phyloP scores from a whole-genome alignment of 306 rosid species.

The Fragaria vesca region DNA sequence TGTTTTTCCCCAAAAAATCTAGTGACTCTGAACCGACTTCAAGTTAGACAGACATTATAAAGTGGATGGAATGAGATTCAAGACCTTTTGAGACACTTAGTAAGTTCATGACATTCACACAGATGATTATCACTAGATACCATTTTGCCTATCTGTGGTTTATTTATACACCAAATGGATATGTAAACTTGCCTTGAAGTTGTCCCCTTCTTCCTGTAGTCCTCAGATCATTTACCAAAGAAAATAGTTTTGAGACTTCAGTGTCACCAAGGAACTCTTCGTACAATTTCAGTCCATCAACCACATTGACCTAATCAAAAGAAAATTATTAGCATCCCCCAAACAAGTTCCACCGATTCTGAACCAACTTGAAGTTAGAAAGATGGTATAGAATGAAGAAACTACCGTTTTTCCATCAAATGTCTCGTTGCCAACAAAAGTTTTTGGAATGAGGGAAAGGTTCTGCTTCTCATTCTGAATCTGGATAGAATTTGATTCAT shows the following conservation, averaged over 20 bases:
- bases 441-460: constrained; percentile 44
- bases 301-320: constrained; percentile 62
- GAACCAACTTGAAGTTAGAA: constrained; percentile 3
- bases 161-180: neutral
- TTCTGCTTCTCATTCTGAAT: constrained; percentile 47
- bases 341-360: neutral
- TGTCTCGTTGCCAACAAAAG: constrained; percentile 56
- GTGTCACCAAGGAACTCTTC: constrained; percentile 50
- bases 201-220: constrained; percentile 73
- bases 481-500: constrained; percentile 40
- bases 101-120: neutral
- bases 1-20: neutral
- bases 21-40: constrained; percentile 1
- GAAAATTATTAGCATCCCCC: neutral
- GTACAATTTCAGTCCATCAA: constrained; percentile 76
- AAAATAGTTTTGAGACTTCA: constrained; percentile 64
- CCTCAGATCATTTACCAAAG: constrained; percentile 67
- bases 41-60: constrained; percentile 8
- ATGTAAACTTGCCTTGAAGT: constrained; percentile 57
- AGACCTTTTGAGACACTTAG: neutral
- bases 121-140: neutral
- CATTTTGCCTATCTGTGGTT: neutral
- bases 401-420: constrained; percentile 73
- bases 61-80: constrained; percentile 38
- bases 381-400: constrained; percentile 21